Evolutionary conservation across 1,284 basidiomycete species (phyloP), one percentile per base, ranked within the genome.

Genomic region (Exobasidium rhododendri): DNA sequence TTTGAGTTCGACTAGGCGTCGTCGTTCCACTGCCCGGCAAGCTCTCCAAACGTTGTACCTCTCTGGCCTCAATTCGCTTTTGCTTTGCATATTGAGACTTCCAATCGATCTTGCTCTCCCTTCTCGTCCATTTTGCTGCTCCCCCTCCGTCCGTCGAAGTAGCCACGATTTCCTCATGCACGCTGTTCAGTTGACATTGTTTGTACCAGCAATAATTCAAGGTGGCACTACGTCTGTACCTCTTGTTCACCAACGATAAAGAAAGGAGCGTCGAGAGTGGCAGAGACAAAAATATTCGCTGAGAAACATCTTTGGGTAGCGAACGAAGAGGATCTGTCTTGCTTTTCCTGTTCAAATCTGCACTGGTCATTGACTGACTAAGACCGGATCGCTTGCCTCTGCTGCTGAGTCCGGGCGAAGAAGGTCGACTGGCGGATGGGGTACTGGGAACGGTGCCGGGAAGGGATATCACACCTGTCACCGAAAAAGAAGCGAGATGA

Each of bases 151-250:
- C 47, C 14, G 26, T 6, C 2, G 22, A 20, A 20, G n/a, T 13
- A 45, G 3, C 44, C 10, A 13, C 13, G 4, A 56, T 4, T 35
- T 53, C 46, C 20, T 53, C 49, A 26, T 3, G 17, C 49, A 49
- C 43, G 32, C 13, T 46, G n/a, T 50, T 46, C 17, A 62, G 63
- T 31, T 71, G 65, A 35, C 67, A 63, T 56, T 67, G 62, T 6
- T 62, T 61, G 44, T 70, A 74, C 73, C 71, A 76, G 63, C 69
- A 70, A 61, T 72, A 75, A 56, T 76, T 76, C 53, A 76, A 65
- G 14, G 74, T 76, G 4, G 73, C 74, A n/a, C 65, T 68, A 11
- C 70, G 62, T 24, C 74, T 62, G 66, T 71, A 76, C 35, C 68
- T 63, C 31, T 66, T 71, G 58, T 59, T 64, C 14, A 76, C 73